Base-by-base conservation (phyloP, 192 early-diverging fungal genomes). In the Coemansia sp. region DNA sequence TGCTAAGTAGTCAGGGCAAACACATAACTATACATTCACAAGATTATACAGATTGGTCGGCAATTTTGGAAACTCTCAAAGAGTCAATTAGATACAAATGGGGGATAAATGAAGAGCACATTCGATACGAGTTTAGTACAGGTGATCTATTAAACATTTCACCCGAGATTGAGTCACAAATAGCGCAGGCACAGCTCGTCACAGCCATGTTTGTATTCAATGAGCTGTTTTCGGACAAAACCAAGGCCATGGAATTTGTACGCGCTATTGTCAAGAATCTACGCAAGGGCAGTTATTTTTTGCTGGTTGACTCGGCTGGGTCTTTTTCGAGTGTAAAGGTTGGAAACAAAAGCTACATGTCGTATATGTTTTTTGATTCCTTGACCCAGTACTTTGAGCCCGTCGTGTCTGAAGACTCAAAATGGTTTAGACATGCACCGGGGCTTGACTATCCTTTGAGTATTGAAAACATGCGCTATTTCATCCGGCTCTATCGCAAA, bases 181-280 rank as follows among this genome's bases (percentile, higher is more conserved):
- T 94, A 5, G 55, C 72, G 3, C 47, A 68, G 18, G 81, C 90
- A 3, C 67, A 83, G 51, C 53, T 95, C 35, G 85, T 92, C 17
- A 95, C 93, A 2, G 82, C 87, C 27, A 85, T 93, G 78, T 97
- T 95, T 82, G 80, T 95, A 1, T 78, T 97, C 77, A 95, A 95
- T 59, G 94, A 97, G 57, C 65, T 97, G 14, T 87, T 97, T 64
- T 63, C 81, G 3, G 80, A 83, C 53, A 94, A 95, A 58, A 57
- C 56, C 27, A 59, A 77, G 15, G 87, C 92, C 37, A 90, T 92
- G 76, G 62, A 67, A 34, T 77, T 97, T 51, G 82, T 97, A 32
- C 82, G 83, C 28, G 63, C 68, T 9, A 56, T 97, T 22, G 79
- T 92, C 5, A 67, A 62, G 7, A 60, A 55, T 25, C 81, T 94